Evolutionary conservation across 2,329 filamentous ascomycete species (phyloP), one percentile per base, ranked within the genome.

Genomic region (Penicillium decumbens): DNA sequence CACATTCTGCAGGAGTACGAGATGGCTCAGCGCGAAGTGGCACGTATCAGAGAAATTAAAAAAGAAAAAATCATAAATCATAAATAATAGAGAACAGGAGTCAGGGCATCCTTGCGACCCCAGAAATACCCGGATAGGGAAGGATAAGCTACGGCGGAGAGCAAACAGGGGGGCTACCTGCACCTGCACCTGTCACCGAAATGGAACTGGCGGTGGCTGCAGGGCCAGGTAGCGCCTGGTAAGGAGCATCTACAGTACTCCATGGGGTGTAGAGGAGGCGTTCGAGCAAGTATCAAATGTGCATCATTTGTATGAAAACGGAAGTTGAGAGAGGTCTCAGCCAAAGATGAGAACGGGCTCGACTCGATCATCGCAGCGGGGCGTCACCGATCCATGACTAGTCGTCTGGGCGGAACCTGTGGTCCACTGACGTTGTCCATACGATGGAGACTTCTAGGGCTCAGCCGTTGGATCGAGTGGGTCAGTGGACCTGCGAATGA

Each of bases 391-490:
- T 59, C 58, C 58, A 55, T 57, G 54, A 56, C 50, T 59, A 59
- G 58, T 60, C 43, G 44, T 46, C 43, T 42, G 33, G 47, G 51
- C 47, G 53, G 57, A 47, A 53, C 57, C 56, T 55, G 55, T 56
- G 52, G 50, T 43, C 54, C 56, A 53, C 53, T 45, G 46, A 55
- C 37, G 53, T 52, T 45, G 48, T n/a, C 39, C 41, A 35, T 43
- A 37, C 24, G 41, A 52, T 57, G 57, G 56, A 53, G 54, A 47
- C 46, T 40, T 28, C 48, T 48, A 55, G 50, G 45, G 53, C 56
- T 59, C 55, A 57, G 58, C 55, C 58, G 57, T 61, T 61, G 59
- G 58, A 57, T 58, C 51, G 41, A 57, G 57, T 60, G 57, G 58
- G 51, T 51, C 54, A 13, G 47, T 56, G 55, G 55, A 51, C 44